Percentiles rank a stretch among this genome's conserved stretches.
These are phyloP conservation scores for Monilinia fructicola DNA, from an alignment of 2,329 filamentous ascomycete genomes.

Conservation along the genomic window DNA sequence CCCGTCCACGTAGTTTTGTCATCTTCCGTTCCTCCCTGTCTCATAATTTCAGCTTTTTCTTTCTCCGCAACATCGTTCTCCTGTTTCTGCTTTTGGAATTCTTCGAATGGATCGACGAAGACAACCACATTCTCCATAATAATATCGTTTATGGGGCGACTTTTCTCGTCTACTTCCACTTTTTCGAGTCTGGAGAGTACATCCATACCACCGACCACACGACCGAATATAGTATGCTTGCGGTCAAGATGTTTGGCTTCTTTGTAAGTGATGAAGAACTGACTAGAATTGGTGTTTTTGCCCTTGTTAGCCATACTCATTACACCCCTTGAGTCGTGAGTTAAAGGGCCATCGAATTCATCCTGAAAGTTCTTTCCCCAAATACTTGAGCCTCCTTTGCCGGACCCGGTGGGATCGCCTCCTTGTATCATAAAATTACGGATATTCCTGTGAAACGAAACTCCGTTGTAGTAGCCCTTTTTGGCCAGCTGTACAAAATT, in stretches of 20 bases:
- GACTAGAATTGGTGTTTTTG: slow-evolving; percentile 93
- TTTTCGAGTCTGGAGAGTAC: slow-evolving; percentile 75
- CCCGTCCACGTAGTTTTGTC: slow-evolving; percentile 95
- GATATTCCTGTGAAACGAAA: slow-evolving; percentile 91
- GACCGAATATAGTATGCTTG: slow-evolving; percentile 96
- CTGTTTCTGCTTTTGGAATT: slow-evolving; percentile 76
- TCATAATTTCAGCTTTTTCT: slow-evolving; percentile 60
- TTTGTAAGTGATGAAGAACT: slow-evolving; percentile 93
- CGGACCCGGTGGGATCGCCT: slow-evolving; percentile 89
- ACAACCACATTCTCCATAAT: slow-evolving; percentile 79
- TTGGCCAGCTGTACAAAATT: slow-evolving; percentile 90
- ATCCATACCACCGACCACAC: slow-evolving; percentile 73
- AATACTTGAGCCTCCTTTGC: slow-evolving; percentile 82
- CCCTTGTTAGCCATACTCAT: slow-evolving; percentile 98
- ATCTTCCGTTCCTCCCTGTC: slow-evolving; percentile 74
- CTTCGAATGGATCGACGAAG: slow-evolving; percentile 92
- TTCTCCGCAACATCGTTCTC: slow-evolving; percentile 60
- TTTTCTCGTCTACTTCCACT: slow-evolving; percentile 70
- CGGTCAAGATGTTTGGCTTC: slow-evolving; percentile 81
- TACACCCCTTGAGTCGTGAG: slow-evolving; percentile 78
- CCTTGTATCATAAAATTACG: slow-evolving; percentile 97
- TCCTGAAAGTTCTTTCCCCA: slow-evolving; percentile 96
- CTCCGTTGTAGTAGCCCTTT: slow-evolving; percentile 82
- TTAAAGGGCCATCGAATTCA: slow-evolving; percentile 84
- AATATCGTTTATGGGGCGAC: slow-evolving; percentile 75